A percentile compares a stretch with the other conserved stretches of the same genome.
These are phyloP conservation scores for Cytospora chrysosperma DNA, from an alignment of 2,329 filamentous ascomycete species.

Conservation along the genomic window DNA sequence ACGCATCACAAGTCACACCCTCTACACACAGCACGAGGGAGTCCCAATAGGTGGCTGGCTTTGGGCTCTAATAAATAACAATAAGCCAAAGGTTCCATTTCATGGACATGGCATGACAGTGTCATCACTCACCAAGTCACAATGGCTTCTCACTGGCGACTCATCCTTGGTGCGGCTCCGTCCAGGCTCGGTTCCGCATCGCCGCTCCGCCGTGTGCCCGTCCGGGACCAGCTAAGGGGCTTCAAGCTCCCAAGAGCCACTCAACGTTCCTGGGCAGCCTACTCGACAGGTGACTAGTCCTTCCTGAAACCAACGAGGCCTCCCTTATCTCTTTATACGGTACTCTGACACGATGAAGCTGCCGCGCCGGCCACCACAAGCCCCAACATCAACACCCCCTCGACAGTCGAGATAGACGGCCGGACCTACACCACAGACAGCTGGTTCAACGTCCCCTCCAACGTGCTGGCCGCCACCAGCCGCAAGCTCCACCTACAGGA, in stretches of 20 bases:
- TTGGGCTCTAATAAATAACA: not conserved
- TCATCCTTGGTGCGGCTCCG: constrained; percentile 6
- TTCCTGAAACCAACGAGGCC: not conserved
- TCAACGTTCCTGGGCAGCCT: constrained; percentile 11
- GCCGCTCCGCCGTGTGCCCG: not conserved
- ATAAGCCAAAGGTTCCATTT: not conserved
- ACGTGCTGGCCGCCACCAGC: constrained; percentile 71
- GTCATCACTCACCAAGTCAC: not conserved
- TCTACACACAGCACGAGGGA: not conserved
- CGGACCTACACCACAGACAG: constrained; percentile 65
- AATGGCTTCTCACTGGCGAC: constrained; percentile 23
- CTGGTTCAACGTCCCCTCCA: constrained; percentile 82
- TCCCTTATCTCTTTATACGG: no score
- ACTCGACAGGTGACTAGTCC: constrained; percentile 24
- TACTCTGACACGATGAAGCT: constrained; percentile 27
- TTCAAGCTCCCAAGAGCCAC: not conserved
- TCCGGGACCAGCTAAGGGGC: constrained; percentile 5
- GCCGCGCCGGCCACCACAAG: constrained; percentile 4
- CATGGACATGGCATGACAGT: constrained; percentile 18
- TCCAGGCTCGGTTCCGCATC: constrained; percentile 5
- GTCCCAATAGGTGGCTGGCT: not conserved
- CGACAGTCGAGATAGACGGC: constrained; percentile 58
- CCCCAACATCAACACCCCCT: constrained; percentile 21
- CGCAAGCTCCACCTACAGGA: constrained; percentile 85
- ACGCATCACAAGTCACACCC: no score